Base-by-base conservation (phyloP, 192 early-diverging fungal species). In the Paraglomus occultum region DNA sequence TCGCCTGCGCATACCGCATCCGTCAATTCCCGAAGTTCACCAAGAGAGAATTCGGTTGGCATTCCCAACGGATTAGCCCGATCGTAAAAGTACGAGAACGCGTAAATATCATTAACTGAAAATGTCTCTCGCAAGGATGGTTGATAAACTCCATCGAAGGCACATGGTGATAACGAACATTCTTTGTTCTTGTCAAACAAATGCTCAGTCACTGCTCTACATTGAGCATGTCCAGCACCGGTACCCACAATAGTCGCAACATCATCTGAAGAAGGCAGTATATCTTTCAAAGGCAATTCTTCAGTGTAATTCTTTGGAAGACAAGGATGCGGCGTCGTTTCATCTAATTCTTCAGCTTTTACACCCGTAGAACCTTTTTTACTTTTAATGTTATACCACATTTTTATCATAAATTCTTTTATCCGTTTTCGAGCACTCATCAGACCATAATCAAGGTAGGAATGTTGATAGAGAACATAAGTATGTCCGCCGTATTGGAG, bases 61-160 rank as follows among this genome's bases (percentile, higher is more conserved):
- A 89, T 82, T 39, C 88, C 89, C 12, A 91, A 80, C 5, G 91
- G 91, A 43, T 87, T 77, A 0, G 89, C 86, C 48, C 90, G 84
- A 73, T 99, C 97, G 81, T 92, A 99, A 74, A 99, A 96, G 85
- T 89, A 99, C 20, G 93, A 95, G 79, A 99, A 97, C 10, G 93
- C 90, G 76, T 95, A 96, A 31, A 99, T 86, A 46, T 94, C 94
- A 39, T 88, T 81, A 5, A 75, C 7, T 1, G 76, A 67, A 77
- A 95, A 95, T 2, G 86, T 84, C 53, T 82, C 73, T 12, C 72
- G 63, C 6, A 98, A 77, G 7, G 83, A 81, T 7, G 97, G 97
- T 74, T 95, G 93, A 77, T 96, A 95, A 4, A 96, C 84, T 47
- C 97, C 95, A 64, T 93, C 80, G 76, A 96, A 99, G 9, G 92